A percentile compares a stretch with the other conserved stretches of the same genome.
Conservation (phyloP, 331 rosid genomes). For the Malus hybrid region DNA sequence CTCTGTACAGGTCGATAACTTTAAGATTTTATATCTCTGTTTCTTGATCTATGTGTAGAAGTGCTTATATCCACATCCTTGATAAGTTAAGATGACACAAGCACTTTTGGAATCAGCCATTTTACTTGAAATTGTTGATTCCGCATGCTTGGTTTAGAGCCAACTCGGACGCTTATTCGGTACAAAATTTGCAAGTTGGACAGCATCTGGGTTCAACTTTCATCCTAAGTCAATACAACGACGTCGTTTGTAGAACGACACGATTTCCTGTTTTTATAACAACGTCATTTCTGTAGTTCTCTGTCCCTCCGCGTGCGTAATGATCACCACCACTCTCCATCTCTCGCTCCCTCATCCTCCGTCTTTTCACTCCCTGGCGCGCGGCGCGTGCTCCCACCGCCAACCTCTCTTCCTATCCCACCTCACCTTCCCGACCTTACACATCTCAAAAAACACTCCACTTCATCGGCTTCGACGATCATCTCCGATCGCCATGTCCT, state of each 20-base stretch:
- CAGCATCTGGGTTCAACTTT: no score
- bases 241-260: not conserved
- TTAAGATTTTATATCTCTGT: no score
- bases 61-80: no score
- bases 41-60: no score
- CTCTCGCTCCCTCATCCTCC: constrained; percentile 6
- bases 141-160: not conserved
- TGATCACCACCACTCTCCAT: not conserved
- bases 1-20: not conserved
- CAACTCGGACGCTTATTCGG: not conserved
- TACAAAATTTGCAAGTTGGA: not conserved
- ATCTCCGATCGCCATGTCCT: constrained; percentile 36
- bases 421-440: constrained; percentile 5
- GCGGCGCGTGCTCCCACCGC: constrained; percentile 20
- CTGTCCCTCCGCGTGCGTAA: not conserved
- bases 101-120: not conserved
- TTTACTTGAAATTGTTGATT: not conserved
- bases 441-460: not conserved
- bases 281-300: not conserved
- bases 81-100: not conserved
- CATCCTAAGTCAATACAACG: no score
- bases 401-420: not conserved
- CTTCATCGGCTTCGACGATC: constrained; percentile 2
- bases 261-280: not conserved
- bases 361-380: constrained; percentile 3